phyloP scores from a whole-genome alignment of 768 basidiomycete genomes.

The Suillus cothurnatus region DNA sequence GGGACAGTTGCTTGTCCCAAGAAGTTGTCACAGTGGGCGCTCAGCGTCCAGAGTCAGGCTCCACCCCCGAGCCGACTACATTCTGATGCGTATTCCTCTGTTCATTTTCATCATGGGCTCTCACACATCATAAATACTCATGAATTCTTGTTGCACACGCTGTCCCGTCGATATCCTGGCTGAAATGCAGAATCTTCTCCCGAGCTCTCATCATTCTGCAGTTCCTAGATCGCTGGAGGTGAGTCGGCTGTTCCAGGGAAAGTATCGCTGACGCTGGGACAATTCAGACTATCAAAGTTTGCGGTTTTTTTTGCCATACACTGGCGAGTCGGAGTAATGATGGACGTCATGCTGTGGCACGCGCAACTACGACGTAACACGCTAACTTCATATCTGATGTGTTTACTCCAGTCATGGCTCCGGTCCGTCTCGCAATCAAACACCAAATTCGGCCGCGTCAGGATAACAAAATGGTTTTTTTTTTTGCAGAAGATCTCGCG shows the following conservation, averaged over 20 bases:
- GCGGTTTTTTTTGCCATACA: not conserved
- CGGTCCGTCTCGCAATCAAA: not conserved
- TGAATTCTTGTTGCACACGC: not conserved
- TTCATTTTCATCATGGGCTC: not conserved
- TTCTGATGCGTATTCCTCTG: not conserved
- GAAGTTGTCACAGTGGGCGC: not conserved
- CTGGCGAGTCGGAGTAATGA: not conserved
- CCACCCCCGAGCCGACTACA: not conserved
- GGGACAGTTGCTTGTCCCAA: not conserved
- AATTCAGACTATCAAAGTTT: not conserved
- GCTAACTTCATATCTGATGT: not conserved
- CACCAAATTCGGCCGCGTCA: not conserved
- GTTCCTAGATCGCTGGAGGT: not conserved
- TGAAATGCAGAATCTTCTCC: not conserved
- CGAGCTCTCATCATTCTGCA: not conserved
- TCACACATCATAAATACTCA: not conserved
- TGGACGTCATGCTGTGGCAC: not conserved
- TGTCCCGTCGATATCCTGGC: not conserved
- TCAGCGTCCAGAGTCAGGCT: not conserved
- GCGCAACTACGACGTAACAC: not conserved
- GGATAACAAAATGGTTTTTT: not conserved
- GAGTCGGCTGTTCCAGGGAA: not conserved
- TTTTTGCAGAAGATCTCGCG: not conserved
- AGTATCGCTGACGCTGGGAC: not conserved
- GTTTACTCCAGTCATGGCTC: not conserved